Conservation (phyloP, 225 moss, liverwort and hornwort genomes). For the Neckera pumila region DNA sequence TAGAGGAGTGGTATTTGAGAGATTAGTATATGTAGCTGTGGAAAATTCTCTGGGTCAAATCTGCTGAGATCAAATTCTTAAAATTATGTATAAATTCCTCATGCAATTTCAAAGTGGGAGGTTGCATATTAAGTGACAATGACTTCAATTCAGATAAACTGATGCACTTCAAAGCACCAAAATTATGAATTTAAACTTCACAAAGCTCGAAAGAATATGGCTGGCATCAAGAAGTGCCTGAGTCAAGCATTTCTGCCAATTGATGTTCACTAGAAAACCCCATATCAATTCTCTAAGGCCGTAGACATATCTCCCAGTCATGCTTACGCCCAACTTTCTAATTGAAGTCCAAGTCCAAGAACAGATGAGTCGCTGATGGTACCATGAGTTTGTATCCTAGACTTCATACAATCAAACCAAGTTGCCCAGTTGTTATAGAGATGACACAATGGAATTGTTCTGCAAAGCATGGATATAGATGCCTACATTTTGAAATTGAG, state of each 20-base stretch:
- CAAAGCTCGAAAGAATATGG: not conserved
- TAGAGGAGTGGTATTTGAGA: no score
- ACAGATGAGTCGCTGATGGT: not conserved
- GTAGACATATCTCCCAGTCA: no score
- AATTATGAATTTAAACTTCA: not conserved
- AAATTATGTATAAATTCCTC: not conserved
- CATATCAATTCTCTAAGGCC: not conserved
- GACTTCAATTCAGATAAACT: no score
- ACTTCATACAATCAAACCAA: not conserved
- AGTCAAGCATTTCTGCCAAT: not conserved
- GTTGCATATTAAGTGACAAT: no score
- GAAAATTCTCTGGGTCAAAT: not conserved
- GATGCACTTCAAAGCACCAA: not conserved
- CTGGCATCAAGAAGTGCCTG: not conserved
- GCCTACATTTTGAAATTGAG: not conserved
- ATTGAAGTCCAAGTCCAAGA: not conserved
- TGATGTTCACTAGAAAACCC: not conserved
- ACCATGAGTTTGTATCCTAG: not conserved
- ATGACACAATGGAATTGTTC: not conserved
- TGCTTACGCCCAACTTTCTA: not conserved
- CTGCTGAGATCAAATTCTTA: not conserved
- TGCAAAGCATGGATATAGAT: not conserved
- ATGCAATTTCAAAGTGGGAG: not conserved
- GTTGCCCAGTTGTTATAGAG: not conserved
- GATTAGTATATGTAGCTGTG: no score